Conservation (phyloP, 2,329 filamentous ascomycete genomes). For the Dichotomopilus funicola region DNA sequence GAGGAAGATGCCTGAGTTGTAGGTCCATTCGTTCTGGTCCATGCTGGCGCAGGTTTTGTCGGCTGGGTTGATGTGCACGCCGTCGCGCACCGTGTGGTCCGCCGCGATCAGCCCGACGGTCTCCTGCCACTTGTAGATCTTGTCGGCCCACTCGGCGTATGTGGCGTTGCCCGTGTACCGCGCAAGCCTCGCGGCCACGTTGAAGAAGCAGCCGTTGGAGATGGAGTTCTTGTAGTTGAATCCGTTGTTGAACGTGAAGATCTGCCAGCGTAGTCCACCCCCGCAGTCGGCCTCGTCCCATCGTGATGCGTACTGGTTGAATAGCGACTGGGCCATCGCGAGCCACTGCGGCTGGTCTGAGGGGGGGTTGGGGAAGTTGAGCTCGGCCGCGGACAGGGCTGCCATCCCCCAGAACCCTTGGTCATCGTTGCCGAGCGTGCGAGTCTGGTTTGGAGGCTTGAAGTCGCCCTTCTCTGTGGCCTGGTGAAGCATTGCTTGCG, state of each 20-base stretch:
- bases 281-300: slow-evolving; percentile 63
- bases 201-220: slow-evolving; percentile 64
- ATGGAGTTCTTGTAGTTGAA: slow-evolving; percentile 64
- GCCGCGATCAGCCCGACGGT: slow-evolving; percentile 49
- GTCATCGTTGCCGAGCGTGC: slow-evolving; percentile 62
- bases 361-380: slow-evolving; percentile 64
- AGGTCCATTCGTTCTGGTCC: slow-evolving; percentile 59
- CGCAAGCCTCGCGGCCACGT: slow-evolving; percentile 63
- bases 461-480: slow-evolving; percentile 53
- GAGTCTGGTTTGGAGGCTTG: slow-evolving; percentile 61
- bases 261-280: slow-evolving; percentile 80
- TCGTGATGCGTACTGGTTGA: slow-evolving; percentile 66
- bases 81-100: slow-evolving; percentile 53
- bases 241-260: slow-evolving; percentile 70
- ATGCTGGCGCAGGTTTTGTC: slow-evolving; percentile 42
- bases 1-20: slow-evolving; percentile 62
- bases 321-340: slow-evolving; percentile 70
- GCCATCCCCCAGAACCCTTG: slow-evolving; percentile 84
- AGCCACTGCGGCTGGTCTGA: slow-evolving; percentile 64
- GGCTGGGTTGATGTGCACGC: slow-evolving; percentile 30
- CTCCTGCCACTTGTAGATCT: slow-evolving; percentile 60
- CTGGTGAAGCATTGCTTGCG: slow-evolving; percentile 55
- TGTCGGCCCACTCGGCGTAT: slow-evolving; percentile 69
- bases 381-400: slow-evolving; percentile 71
- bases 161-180: slow-evolving; percentile 73